Evolutionary conservation across 169 alveolate genomes (phyloP).

Genomic region (Cryptosporidium ryanae): DNA sequence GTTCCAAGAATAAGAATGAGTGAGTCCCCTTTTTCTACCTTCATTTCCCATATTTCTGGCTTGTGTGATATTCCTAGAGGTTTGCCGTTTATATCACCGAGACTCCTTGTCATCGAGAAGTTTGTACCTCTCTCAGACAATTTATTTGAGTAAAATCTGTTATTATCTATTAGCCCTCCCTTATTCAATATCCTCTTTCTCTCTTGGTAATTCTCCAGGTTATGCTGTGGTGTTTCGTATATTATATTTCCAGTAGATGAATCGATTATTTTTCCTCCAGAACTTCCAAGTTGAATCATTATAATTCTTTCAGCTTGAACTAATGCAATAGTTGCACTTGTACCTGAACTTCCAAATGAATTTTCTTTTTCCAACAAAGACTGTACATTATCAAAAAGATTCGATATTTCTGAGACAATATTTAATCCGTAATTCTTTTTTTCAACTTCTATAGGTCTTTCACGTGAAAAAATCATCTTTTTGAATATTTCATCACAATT

Average conservation of each 20-base stretch:
- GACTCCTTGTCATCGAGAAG: constrained; percentile 60
- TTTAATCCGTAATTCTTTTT: neutral
- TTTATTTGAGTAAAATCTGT: constrained; percentile 14
- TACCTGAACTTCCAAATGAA: constrained; percentile 60
- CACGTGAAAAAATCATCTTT: neutral
- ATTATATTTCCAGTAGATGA: constrained; percentile 17
- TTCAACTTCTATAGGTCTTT: neutral
- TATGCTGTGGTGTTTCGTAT: constrained; percentile 40
- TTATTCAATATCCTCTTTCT: constrained; percentile 19
- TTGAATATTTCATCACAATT: neutral
- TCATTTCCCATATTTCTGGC: constrained; percentile 72
- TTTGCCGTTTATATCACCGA: constrained; percentile 54
- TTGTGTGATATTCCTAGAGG: constrained; percentile 21
- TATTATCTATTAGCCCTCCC: constrained; percentile 28
- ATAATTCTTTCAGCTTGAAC: constrained; percentile 16
- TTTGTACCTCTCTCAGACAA: neutral
- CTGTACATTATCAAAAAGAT: constrained; percentile 32
- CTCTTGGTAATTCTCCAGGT: constrained; percentile 13
- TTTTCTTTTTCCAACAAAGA: constrained; percentile 33
- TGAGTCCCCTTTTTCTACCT: constrained; percentile 9
- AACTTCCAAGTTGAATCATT: constrained; percentile 65
- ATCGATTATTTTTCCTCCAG: constrained; percentile 34
- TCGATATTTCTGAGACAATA: neutral
- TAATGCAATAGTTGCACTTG: constrained; percentile 56
- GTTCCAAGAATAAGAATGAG: constrained; percentile 35